A percentile compares a stretch with the other conserved stretches of the same genome.
These are phyloP conservation scores for Parathielavia appendiculata DNA, from an alignment of 495 filamentous ascomycete genomes.

Conservation along the genomic window DNA sequence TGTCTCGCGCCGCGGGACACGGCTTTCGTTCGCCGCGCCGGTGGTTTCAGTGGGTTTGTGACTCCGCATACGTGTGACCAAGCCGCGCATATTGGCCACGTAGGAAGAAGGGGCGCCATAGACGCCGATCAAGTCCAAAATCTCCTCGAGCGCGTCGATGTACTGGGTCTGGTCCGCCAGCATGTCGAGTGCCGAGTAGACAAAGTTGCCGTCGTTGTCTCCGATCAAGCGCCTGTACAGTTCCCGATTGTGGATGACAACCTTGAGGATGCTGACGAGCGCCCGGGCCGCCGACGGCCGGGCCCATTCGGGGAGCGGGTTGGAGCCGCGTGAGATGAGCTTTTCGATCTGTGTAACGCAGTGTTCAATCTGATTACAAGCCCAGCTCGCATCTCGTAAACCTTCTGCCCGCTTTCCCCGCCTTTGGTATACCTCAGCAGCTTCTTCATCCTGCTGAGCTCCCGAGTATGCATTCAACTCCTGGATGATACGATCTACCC, in stretches of 20 bases:
- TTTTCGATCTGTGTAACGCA: conserved; percentile 34
- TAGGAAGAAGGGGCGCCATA: conserved; percentile 28
- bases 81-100: conserved; percentile 27
- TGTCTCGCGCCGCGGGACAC: conserved; percentile 18
- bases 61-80: conserved; percentile 31
- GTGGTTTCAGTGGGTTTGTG: conserved; percentile 12
- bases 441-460: conserved; percentile 16
- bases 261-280: conserved; percentile 37
- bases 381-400: conserved; percentile 34
- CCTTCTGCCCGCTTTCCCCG: conserved; percentile 23
- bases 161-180: conserved; percentile 37
- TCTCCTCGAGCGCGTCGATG: conserved; percentile 30
- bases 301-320: conserved; percentile 32
- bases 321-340: conserved; percentile 32
- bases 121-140: conserved; percentile 28
- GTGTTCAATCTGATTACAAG: conserved; percentile 34
- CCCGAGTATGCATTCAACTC: conserved; percentile 33
- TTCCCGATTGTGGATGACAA: conserved; percentile 34
- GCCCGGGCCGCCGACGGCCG: conserved; percentile 38
- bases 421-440: conserved; percentile 17
- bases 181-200: conserved; percentile 33
- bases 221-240: conserved; percentile 40
- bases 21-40: conserved; percentile 6
- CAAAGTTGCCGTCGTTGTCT: conserved; percentile 35
- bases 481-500: conserved; percentile 36